Evolutionary conservation across 768 basidiomycete species (phyloP).

Genomic region (Russula abietina): DNA sequence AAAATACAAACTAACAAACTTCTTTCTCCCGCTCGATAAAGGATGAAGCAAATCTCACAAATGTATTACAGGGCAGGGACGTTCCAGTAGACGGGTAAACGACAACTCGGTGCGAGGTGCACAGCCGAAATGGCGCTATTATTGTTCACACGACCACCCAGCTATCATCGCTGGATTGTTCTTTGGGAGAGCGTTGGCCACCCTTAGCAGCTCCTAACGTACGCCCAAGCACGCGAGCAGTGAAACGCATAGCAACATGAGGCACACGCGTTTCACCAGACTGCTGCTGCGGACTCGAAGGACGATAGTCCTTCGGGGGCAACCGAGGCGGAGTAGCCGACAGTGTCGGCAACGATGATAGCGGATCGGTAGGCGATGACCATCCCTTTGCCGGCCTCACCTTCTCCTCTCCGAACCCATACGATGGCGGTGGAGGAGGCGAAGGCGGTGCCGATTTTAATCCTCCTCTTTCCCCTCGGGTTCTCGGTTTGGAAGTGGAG

Average conservation of each 20-base stretch:
- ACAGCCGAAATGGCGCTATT: not conserved
- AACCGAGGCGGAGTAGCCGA: not conserved
- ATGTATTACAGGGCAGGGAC: not conserved
- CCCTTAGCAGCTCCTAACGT: not conserved
- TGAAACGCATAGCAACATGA: not conserved
- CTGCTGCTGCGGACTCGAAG: not conserved
- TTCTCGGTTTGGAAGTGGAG: not conserved
- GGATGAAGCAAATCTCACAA: not conserved
- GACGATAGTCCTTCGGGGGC: not conserved
- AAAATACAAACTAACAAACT: not conserved
- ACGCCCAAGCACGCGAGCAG: constrained; percentile 5
- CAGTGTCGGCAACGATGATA: not conserved
- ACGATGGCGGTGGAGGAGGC: not conserved
- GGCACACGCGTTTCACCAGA: not conserved
- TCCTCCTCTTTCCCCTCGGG: not conserved
- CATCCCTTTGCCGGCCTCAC: not conserved
- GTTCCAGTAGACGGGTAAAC: not conserved
- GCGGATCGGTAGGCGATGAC: not conserved
- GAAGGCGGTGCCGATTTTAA: not conserved
- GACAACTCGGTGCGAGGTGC: not conserved
- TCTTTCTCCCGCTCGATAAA: not conserved
- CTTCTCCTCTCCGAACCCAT: not conserved
- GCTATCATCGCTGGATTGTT: not conserved
- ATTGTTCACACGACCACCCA: constrained; percentile 4
- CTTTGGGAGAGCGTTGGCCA: not conserved